phyloP scores from a whole-genome alignment of 305 asterid genomes.

The Solanum hybrid region DNA sequence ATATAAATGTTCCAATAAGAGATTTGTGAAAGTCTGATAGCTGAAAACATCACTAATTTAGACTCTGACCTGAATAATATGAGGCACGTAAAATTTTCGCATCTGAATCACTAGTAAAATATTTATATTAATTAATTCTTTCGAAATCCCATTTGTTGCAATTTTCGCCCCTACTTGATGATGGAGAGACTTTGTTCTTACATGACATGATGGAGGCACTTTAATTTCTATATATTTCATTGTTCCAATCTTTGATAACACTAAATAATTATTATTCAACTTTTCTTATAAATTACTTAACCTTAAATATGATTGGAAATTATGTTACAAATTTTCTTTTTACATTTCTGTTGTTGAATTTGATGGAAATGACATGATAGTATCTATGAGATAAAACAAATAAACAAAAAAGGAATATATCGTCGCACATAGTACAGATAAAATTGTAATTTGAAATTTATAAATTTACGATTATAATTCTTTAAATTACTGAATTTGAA shows the following conservation, averaged over 20 bases:
- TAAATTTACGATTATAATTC: background rate
- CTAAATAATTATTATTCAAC: background rate
- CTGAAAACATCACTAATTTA: background rate
- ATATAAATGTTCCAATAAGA: background rate
- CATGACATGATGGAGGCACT: background rate
- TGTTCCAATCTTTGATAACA: background rate
- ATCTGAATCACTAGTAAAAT: too few relatives aligned
- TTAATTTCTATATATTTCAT: background rate
- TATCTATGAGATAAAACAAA: background rate
- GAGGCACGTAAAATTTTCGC: background rate
- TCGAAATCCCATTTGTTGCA: background rate
- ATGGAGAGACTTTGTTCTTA: background rate
- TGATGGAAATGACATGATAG: background rate
- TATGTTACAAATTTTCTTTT: background rate
- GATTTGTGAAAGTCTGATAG: background rate
- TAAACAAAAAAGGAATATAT: background rate
- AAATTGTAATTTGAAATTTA: background rate
- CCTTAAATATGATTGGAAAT: background rate
- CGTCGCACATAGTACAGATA: background rate
- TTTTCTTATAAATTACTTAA: background rate
- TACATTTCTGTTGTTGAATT: background rate
- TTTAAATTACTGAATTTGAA: background rate
- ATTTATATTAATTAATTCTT: too few relatives aligned
- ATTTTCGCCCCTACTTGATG: background rate
- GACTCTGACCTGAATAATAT: background rate